Conservation (phyloP, 352 stramenopile genomes). For the Pythium phragmitis region DNA sequence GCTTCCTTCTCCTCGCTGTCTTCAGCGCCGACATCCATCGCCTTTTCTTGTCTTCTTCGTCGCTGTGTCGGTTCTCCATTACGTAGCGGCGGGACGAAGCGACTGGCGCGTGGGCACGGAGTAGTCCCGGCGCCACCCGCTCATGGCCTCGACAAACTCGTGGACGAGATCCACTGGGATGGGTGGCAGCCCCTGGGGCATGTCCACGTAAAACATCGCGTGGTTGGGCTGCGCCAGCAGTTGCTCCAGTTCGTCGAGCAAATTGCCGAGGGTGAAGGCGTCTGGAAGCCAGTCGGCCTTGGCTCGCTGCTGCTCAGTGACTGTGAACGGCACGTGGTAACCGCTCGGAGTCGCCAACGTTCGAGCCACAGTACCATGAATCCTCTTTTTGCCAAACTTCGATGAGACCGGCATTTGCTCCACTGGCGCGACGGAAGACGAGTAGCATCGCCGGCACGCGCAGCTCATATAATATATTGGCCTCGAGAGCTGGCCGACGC, state of each 20-base stretch:
- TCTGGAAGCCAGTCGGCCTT: not conserved
- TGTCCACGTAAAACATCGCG: not conserved
- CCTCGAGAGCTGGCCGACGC: not conserved
- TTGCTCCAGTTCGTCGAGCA: not conserved
- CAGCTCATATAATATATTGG: not conserved
- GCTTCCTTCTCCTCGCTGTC: too few species aligned
- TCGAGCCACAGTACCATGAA: not conserved
- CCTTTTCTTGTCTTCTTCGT: too few species aligned
- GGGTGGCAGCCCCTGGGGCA: not conserved
- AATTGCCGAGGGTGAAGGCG: not conserved
- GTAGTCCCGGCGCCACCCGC: not conserved
- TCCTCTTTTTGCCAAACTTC: not conserved
- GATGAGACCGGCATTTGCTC: not conserved
- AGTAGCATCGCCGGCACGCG: not conserved
- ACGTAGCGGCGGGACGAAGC: too few species aligned
- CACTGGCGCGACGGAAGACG: not conserved
- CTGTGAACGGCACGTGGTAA: not conserved
- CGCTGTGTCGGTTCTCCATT: too few species aligned
- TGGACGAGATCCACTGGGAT: not conserved
- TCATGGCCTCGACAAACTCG: not conserved
- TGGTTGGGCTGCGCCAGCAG: not conserved
- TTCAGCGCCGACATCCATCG: too few species aligned
- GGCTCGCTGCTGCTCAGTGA: not conserved
- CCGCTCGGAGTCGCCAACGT: not conserved
- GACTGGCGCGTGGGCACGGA: too few species aligned